Conservation (phyloP, 345 rosid genomes). For the Syzygium jambos region DNA sequence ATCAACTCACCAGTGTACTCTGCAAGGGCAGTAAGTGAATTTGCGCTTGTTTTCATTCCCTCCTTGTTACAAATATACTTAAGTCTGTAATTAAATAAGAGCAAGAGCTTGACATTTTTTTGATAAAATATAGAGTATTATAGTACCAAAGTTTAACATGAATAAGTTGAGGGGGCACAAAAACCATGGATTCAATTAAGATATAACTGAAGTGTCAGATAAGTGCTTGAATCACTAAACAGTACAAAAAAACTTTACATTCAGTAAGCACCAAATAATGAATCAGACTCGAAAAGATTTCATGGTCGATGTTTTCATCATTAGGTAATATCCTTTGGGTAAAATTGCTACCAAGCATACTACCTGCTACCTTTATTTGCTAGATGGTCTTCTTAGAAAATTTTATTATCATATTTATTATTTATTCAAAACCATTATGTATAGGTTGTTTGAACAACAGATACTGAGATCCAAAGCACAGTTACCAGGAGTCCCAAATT, state of each 20-base stretch:
- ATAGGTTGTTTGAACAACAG: neutral
- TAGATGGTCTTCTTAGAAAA: neutral
- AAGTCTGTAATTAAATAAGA: slow-evolving; percentile 38
- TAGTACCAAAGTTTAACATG: neutral
- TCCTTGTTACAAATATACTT: slow-evolving; percentile 79
- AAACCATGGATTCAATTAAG: neutral
- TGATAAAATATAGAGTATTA: neutral
- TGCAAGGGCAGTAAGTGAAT: slow-evolving; percentile 72
- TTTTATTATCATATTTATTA: neutral
- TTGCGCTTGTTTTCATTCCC: slow-evolving; percentile 79
- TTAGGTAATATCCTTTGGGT: neutral
- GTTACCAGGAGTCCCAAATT: neutral
- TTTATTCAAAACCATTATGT: neutral
- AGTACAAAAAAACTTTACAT: neutral
- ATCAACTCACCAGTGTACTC: slow-evolving; percentile 72
- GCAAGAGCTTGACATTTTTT: neutral
- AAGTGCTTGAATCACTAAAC: neutral
- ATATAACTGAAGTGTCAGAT: neutral
- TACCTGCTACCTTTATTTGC: neutral
- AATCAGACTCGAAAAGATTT: neutral
- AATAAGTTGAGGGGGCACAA: neutral
- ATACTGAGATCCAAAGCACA: neutral
- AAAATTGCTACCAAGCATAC: neutral
- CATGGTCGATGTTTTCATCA: neutral
- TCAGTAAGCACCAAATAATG: neutral